These are phyloP conservation scores for Polygonum aviculare DNA, from an alignment of 148 eudicot genomes.

Conservation along the genomic window DNA sequence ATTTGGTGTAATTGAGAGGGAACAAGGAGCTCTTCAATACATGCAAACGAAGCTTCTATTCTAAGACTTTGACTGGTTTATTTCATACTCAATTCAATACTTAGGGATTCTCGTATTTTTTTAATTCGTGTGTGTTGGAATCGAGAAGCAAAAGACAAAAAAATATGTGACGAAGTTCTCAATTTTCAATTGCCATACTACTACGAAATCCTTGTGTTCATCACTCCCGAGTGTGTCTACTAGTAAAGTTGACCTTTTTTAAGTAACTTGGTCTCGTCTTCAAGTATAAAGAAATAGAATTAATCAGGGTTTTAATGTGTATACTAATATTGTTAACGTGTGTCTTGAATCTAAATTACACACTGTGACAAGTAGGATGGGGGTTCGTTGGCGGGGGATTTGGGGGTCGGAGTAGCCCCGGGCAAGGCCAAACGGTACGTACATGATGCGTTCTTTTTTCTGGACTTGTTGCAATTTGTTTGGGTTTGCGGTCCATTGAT, in stretches of 20 bases:
- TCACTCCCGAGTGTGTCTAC: not conserved
- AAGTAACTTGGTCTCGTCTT: too few species aligned
- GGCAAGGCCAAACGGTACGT: too few species aligned
- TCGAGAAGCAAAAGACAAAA: not conserved
- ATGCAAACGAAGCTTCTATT: conserved; percentile 9
- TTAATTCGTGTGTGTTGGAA: not conserved
- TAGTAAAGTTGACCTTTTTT: not conserved
- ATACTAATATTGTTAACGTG: too few species aligned
- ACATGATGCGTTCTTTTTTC: too few species aligned
- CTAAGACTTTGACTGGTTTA: conserved; percentile 1
- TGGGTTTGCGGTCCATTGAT: too few species aligned
- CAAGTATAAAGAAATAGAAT: too few species aligned
- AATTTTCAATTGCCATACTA: not conserved
- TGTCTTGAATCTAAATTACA: too few species aligned
- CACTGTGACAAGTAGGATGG: too few species aligned
- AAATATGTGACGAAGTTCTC: not conserved
- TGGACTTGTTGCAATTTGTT: too few species aligned
- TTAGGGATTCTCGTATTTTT: not conserved
- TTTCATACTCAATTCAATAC: not conserved
- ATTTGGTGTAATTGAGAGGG: conserved; percentile 6
- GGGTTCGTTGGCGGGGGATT: too few species aligned
- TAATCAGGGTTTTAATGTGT: too few species aligned
- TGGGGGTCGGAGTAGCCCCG: too few species aligned
- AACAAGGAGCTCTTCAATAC: conserved; percentile 4
- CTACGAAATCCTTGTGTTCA: not conserved